Conservation (phyloP, 2,329 filamentous ascomycete genomes). For the Onygenales sp. region DNA sequence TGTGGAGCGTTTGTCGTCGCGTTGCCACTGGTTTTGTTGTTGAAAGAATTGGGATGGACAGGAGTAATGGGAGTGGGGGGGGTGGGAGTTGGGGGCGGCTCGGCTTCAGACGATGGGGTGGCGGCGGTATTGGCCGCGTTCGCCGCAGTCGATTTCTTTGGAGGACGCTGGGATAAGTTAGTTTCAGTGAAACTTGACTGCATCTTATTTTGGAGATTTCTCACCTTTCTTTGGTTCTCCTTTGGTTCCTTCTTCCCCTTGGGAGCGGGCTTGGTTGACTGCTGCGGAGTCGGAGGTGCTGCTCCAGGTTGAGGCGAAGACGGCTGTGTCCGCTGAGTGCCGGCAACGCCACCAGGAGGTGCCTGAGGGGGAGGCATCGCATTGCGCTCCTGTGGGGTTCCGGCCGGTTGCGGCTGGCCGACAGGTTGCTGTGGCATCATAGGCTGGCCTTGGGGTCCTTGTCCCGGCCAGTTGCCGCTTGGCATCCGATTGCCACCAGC, state of each 20-base stretch:
- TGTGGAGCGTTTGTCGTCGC: conserved; percentile 22
- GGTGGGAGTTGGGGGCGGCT: conserved; percentile 38
- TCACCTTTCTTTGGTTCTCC: conserved; percentile 43
- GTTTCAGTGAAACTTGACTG: conserved; percentile 4
- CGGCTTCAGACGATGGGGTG: conserved; percentile 36
- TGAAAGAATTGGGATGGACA: conserved; percentile 36
- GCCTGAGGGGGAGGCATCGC: conserved; percentile 42
- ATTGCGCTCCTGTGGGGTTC: conserved; percentile 49
- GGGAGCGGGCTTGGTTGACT: conserved; percentile 47
- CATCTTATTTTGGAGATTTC: not conserved
- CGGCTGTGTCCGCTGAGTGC: conserved; percentile 31
- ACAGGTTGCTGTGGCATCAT: conserved; percentile 33
- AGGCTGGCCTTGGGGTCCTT: conserved; percentile 27
- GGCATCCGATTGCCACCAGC: conserved; percentile 30
- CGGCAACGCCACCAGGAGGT: conserved; percentile 30
- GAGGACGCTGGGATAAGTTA: conserved; percentile 25
- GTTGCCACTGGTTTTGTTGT: conserved; percentile 27
- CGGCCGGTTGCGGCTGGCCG: conserved; percentile 36
- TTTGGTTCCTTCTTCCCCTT: conserved; percentile 51
- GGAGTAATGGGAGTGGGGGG: conserved; percentile 41
- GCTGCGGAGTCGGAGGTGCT: conserved; percentile 53
- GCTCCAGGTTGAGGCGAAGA: conserved; percentile 35
- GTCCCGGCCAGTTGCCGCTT: conserved; percentile 35
- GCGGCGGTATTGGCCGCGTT: conserved; percentile 31
- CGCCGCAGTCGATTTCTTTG: conserved; percentile 33